Evolutionary conservation across 148 eudicot species (phyloP).

Genomic region (Nepenthes gracilis): DNA sequence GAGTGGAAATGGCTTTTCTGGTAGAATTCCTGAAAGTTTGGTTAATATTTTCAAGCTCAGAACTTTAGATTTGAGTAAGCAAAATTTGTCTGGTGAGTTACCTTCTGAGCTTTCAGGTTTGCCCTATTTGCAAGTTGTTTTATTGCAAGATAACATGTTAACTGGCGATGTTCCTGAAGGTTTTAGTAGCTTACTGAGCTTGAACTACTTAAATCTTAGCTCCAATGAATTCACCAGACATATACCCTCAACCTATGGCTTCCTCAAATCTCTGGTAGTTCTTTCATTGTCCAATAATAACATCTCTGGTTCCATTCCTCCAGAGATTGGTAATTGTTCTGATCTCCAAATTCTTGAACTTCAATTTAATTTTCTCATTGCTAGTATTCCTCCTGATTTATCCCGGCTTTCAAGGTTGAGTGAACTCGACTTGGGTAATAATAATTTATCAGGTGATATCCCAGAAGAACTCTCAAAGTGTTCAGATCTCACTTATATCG

Average conservation of each 20-base stretch:
- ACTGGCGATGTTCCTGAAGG: constrained; percentile 71
- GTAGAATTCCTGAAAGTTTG: constrained; percentile 41
- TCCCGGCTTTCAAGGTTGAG: constrained; percentile 37
- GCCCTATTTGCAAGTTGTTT: constrained; percentile 55
- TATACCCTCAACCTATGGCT: constrained; percentile 58
- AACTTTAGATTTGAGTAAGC: constrained; percentile 66
- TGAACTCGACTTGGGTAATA: constrained; percentile 52
- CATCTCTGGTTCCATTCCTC: constrained; percentile 46
- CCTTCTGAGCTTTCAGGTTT: constrained; percentile 59
- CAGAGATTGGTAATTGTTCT: constrained; percentile 71
- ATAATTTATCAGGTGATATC: constrained; percentile 50
- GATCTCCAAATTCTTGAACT: constrained; percentile 42
- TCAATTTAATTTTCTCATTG: constrained; percentile 35
- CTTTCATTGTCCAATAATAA: constrained; percentile 48
- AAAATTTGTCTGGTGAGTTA: constrained; percentile 47
- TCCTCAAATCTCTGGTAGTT: constrained; percentile 32
- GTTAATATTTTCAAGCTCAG: constrained; percentile 49
- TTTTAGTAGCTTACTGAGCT: constrained; percentile 58
- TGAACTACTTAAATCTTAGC: constrained; percentile 61
- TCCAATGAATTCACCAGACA: constrained; percentile 54
- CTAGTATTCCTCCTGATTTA: constrained; percentile 44
- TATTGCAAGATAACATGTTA: constrained; percentile 53
- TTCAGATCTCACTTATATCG: constrained; percentile 26
- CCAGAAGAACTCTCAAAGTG: constrained; percentile 43
- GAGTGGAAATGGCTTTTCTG: constrained; percentile 55